Percentiles rank a stretch among this genome's conserved stretches.
Evolutionary conservation across 768 basidiomycete genomes (phyloP).

Genomic region (Tricholomella constricta): DNA sequence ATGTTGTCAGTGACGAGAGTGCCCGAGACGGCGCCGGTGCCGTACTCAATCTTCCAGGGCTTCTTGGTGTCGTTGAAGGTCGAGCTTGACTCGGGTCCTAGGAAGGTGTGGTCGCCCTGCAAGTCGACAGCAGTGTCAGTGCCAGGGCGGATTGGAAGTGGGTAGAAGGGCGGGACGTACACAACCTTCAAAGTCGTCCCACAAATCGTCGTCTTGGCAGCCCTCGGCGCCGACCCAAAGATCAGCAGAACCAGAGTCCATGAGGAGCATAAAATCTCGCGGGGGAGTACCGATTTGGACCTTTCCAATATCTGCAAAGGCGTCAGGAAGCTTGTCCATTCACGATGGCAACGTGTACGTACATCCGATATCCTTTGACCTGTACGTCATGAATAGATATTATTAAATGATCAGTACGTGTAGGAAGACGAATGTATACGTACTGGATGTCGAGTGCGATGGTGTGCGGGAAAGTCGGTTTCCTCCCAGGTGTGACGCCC

Average conservation of each 20-base stretch:
- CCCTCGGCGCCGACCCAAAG: slow-evolving; percentile 56
- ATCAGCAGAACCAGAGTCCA: slow-evolving; percentile 68
- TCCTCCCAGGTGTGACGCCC: slow-evolving; percentile 16
- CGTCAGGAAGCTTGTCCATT: background rate
- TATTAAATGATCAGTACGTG: background rate
- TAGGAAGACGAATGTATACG: slow-evolving; percentile 17
- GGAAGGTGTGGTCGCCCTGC: slow-evolving; percentile 44
- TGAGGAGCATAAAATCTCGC: slow-evolving; percentile 47
- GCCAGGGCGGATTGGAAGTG: background rate
- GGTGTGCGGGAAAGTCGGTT: slow-evolving; percentile 32
- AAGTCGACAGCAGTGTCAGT: background rate
- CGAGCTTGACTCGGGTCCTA: slow-evolving; percentile 58
- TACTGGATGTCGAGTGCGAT: slow-evolving; percentile 62
- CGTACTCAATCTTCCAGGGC: slow-evolving; percentile 51
- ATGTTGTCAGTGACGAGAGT: slow-evolving; percentile 58
- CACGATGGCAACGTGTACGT: slow-evolving; percentile 5
- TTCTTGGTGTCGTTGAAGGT: slow-evolving; percentile 52
- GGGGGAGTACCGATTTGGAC: slow-evolving; percentile 49
- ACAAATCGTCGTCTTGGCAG: slow-evolving; percentile 36
- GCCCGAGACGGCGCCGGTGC: slow-evolving; percentile 62
- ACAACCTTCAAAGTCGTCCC: slow-evolving; percentile 12
- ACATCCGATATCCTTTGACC: slow-evolving; percentile 56
- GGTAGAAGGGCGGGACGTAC: slow-evolving; percentile 5
- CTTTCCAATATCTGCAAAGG: slow-evolving; percentile 29
- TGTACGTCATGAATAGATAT: slow-evolving; percentile 18